Conservation (phyloP, 2,329 filamentous ascomycete genomes). For the Aspergillus sp. region DNA sequence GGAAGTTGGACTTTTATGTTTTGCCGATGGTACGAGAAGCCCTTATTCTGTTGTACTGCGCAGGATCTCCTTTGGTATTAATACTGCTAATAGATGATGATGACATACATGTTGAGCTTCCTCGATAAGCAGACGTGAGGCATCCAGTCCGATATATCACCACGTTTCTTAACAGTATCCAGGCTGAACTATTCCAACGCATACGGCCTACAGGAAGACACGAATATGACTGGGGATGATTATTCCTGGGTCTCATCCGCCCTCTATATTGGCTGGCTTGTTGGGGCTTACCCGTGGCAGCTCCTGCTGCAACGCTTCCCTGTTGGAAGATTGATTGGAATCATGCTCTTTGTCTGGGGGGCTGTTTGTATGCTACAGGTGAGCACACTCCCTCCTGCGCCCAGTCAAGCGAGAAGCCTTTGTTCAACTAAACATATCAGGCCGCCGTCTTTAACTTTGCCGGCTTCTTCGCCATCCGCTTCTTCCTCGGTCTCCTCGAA, state of each 20-base stretch:
- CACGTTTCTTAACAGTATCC: neutral
- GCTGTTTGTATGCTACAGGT: slow-evolving; percentile 34
- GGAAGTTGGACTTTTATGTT: slow-evolving; percentile 9
- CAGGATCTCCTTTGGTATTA: neutral
- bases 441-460: slow-evolving; percentile 36
- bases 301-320: slow-evolving; percentile 42
- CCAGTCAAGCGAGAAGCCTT: neutral
- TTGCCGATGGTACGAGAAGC: neutral
- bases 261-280: slow-evolving; percentile 44
- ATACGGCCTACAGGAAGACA: slow-evolving; percentile 44
- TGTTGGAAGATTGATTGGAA: slow-evolving; percentile 40
- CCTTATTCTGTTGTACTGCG: neutral
- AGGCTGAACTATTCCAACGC: slow-evolving; percentile 29
- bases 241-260: slow-evolving; percentile 46
- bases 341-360: slow-evolving; percentile 45
- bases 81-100: neutral
- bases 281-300: slow-evolving; percentile 43
- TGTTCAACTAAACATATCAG: neutral
- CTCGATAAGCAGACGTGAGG: slow-evolving; percentile 4
- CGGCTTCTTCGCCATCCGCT: slow-evolving; percentile 48
- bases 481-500: slow-evolving; percentile 46
- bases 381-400: neutral
- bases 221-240: slow-evolving; percentile 40
- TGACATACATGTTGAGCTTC: slow-evolving; percentile 10
- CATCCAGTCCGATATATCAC: neutral